Base-by-base conservation (phyloP, 1,139 yeast species). In the Torulaspora pretoriensis region DNA sequence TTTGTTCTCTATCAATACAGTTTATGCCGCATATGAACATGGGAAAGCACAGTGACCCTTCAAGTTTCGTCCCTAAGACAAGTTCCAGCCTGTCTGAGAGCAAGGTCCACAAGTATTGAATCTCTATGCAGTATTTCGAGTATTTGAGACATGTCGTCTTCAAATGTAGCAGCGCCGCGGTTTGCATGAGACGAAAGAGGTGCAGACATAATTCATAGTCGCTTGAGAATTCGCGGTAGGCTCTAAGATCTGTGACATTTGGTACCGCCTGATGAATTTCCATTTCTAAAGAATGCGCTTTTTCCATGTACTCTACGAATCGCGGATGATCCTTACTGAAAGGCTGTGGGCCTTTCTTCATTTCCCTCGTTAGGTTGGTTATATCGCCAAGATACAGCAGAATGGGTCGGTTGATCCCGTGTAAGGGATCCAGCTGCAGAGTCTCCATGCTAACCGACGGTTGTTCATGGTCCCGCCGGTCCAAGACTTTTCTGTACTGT, bases 21-120 rank as follows among this genome's bases (percentile, higher is more conserved):
- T 81, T 82, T 54, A 85, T 75, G 1, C 94, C 92, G 0, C 89
- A 83, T 27, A 85, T 79, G 59, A 86, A 86, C 51, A 83, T 65
- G 0, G 95, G 95, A 63, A 85, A 84, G 35, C 83, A 83, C 14
- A 84, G 64, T 2, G 84, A 78, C 4, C 87, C 81, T 57, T 84
- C 90, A 28, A 83, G 83, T 1, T 78, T 74, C 0, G 90, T 73
- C 2, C 78, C 86, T 34, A 86, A 62, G 3, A 85, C 72, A 3
- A 78, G 71, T 55, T 83, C 88, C 27, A 85, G 64, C 47, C 83
- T 73, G 46, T 75, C 72, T 27, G 75, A 61, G 44, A 84, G 67
- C 50, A 81, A 81, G 43, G 72, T 71, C 30, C 77, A 71, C 34
- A 84, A 64, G 31, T 76, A 71, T 54, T 81, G 89, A 41, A 83